Base-by-base conservation (phyloP, 2,329 filamentous ascomycete species). In the Colletotrichum viniferum region DNA sequence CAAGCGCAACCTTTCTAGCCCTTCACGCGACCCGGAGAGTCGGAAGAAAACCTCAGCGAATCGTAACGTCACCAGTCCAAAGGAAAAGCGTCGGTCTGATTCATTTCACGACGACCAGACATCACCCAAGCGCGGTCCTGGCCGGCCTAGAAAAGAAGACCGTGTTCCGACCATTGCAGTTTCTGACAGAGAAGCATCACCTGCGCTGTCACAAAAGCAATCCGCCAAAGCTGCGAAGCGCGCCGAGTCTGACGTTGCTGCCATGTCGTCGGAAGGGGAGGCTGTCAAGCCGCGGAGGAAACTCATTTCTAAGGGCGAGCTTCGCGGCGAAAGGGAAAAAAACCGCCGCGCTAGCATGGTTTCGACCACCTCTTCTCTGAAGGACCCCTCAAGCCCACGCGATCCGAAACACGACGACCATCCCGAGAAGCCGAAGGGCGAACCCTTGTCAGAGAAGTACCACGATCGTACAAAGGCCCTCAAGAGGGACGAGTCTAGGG, bases 291-390 rank as follows among this genome's bases (percentile, higher is more conserved):
- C 91, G 3, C 85, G 92, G 28, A 87, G 91, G 52, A 94, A 93
- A 79, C 86, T 94, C 13, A 87, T 93, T 24, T 93, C 92, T 1
- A 92, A 92, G 43, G 89, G 88, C 67, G 92, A 93, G 72, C 82
- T 92, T 52, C 90, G 91, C 76, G 90, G 89, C 12, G 90, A 92
- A 79, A 86, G 89, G 21, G 89, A 91, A 69, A 90, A 89, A 81
- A 89, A 92, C 77, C 86, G 91, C 21, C 89, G 91, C 8, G 86
- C 89, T 60, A 92, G 91, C 80, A 84, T 92, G 83, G 88, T 85
- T 0, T 92, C 91, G 3, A 91, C 86, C 60, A 84, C 88, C 34
- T 91, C 91, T 5, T 86, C 86, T 4, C 76, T 88, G 30, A 89
- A 90, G 77, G 90, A 91, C 52, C 86, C 88, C 2, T 84, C 88